Base-by-base conservation (phyloP, 495 filamentous ascomycete species). In the Lasiosphaeris hirsuta region DNA sequence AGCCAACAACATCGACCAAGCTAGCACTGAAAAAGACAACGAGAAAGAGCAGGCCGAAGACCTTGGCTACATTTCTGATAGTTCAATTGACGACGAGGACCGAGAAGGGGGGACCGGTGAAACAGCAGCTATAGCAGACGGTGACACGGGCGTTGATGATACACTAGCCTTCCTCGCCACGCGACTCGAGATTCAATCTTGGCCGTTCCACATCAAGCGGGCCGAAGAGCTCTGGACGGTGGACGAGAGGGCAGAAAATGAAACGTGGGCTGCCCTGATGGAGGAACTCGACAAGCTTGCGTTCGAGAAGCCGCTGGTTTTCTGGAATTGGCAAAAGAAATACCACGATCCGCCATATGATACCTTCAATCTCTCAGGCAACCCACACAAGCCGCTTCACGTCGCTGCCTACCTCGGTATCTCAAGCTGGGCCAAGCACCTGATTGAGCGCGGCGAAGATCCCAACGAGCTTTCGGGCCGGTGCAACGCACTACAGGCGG, bases 401-500 rank as follows among this genome's bases (percentile, higher is more conserved):
- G 47, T 66, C 7, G 63, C 63, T 0, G 54, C 60, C 1, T 56
- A 52, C 36, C 36, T 63, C 13, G 60, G 60, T 0, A 41, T 66
- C 0, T 15, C 10, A 30, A 58, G 49, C 43, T 66, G 63, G 63
- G 36, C 41, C 0, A 38, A 36, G 10, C 60, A 59, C n/a, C 51
- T 63, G 0, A 39, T 66, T 6, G 50, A 37, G 15, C 52, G 49
- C 10, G 63, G 63, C 4, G 57, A 53, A 30, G 60, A 58, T 10
- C 6, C 60, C 7, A 56, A 64, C 38, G 50, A n/a, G 8, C 19
- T 59, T 5, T 62, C 56, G 5, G 34, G 39, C 2, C 56, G 53
- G 0, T 61, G 38, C 68, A 82, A 75, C 0, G 68, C 76, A 10
- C 60, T 84, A 37, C 82, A 84, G 68, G 68, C 82, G 47, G 81